phyloP scores from a whole-genome alignment of 208 protist species.

The Acanthamoeba rhysodes region DNA sequence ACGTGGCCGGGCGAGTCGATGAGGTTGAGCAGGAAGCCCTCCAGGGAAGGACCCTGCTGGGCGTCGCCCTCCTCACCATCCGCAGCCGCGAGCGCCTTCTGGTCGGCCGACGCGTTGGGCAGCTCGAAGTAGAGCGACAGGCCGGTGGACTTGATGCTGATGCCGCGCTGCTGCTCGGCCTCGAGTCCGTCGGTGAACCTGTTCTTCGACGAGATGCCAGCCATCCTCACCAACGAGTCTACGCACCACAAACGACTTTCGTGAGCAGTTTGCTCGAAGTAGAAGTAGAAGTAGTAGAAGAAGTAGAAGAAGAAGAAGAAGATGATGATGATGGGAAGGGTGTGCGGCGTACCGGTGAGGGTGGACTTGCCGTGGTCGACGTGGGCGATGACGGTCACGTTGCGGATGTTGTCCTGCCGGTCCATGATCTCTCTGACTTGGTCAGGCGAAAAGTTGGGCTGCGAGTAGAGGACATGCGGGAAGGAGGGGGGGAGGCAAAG shows the following conservation, averaged over 20 bases:
- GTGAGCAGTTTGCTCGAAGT: too few species aligned
- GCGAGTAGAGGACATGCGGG: too few species aligned
- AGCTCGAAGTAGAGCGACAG: conserved; percentile 99
- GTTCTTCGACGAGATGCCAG: conserved; percentile 97
- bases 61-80: not conserved
- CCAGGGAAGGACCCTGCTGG: not conserved
- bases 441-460: too few species aligned
- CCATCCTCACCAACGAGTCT: conserved; percentile 97
- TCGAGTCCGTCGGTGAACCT: conserved; percentile 96
- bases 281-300: too few species aligned
- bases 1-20: conserved; percentile 99
- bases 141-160: conserved; percentile 99
- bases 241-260: too few species aligned
- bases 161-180: conserved; percentile 99
- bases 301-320: too few species aligned
- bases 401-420: conserved; percentile 94
- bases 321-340: too few species aligned
- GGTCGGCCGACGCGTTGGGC: conserved; percentile 85
- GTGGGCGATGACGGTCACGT: conserved; percentile 95
- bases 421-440: too few species aligned
- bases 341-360: conserved; percentile 90
- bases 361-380: conserved; percentile 97
- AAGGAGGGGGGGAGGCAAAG: too few species aligned
- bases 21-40: conserved; percentile 98
- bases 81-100: not conserved